Conservation (phyloP, 371 early-diverging fungal species). For the Polyrhizophydium stewartii region DNA sequence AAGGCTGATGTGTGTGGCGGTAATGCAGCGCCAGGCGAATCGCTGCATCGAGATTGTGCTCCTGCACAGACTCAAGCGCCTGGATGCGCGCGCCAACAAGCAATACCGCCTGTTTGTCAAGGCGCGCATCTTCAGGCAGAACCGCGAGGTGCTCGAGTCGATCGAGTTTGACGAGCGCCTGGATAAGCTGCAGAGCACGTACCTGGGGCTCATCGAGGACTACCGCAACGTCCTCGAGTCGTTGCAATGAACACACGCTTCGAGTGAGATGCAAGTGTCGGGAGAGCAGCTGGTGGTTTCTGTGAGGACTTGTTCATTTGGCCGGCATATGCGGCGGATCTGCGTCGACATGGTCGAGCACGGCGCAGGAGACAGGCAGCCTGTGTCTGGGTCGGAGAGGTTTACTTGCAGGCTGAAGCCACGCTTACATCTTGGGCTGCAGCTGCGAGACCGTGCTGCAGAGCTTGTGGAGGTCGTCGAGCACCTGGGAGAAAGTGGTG, state of each 20-base stretch:
- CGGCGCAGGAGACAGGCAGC: too few species aligned
- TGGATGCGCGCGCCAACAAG: conserved; percentile 37
- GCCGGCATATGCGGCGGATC: too few species aligned
- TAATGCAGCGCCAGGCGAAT: conserved; percentile 68
- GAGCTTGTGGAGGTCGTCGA: conserved; percentile 17
- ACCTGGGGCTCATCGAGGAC: neutral
- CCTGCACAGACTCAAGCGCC: conserved; percentile 43
- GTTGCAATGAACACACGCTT: neutral
- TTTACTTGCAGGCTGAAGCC: too few species aligned
- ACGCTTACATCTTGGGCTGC: neutral
- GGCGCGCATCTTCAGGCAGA: conserved; percentile 70
- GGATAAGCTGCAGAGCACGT: neutral
- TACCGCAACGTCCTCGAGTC: neutral
- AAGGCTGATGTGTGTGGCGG: neutral
- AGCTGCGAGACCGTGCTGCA: conserved; percentile 2
- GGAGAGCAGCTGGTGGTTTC: too few species aligned
- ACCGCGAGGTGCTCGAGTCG: conserved; percentile 21
- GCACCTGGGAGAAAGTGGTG: conserved; percentile 14
- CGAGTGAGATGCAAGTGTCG: too few species aligned
- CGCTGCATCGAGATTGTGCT: conserved; percentile 75
- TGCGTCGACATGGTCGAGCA: too few species aligned
- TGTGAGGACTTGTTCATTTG: too few species aligned
- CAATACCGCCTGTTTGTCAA: conserved; percentile 76
- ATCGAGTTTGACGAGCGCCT: neutral
- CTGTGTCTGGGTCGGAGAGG: too few species aligned